A percentile compares a stretch with the other conserved stretches of the same genome.
Evolutionary conservation across 805 yeast species (phyloP).

Genomic region (Ascoidea rubescens): DNA sequence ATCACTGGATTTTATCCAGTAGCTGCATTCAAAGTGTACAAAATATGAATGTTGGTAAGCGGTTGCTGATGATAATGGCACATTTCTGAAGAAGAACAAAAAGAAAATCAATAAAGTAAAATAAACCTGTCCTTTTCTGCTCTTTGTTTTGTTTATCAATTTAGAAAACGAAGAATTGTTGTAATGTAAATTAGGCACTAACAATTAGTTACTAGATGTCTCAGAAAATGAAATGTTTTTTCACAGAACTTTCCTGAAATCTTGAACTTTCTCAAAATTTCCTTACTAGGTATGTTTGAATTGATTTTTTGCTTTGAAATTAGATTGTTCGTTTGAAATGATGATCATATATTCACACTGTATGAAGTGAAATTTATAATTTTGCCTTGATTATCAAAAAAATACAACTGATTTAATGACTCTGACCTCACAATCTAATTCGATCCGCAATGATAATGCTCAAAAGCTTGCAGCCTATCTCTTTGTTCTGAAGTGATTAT

Average conservation of each 20-base stretch:
- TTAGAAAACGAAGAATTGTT: not conserved
- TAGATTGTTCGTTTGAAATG: conserved; percentile 6
- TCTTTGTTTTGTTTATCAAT: not conserved
- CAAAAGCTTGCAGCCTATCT: no score
- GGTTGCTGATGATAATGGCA: conserved; percentile 35
- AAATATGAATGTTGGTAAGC: conserved; percentile 26
- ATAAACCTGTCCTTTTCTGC: no score
- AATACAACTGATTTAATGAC: conserved; percentile 41
- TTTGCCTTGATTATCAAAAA: conserved; percentile 22
- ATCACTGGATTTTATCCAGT: conserved; percentile 24
- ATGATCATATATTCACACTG: conserved; percentile 44
- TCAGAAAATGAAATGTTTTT: conserved; percentile 10
- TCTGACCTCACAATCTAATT: conserved; percentile 19
- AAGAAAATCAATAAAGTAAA: no score
- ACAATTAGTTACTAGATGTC: conserved; percentile 13
- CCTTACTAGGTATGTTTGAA: not conserved
- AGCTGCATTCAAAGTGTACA: conserved; percentile 41
- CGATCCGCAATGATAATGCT: not conserved
- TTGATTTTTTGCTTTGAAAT: no score
- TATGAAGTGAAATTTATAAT: conserved; percentile 22
- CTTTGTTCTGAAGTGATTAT: not conserved
- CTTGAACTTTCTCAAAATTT: not conserved
- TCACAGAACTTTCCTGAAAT: not conserved
- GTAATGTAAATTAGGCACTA: not conserved
- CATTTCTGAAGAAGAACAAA: not conserved